Percentiles rank a stretch among this genome's conserved stretches.
phyloP scores from a whole-genome alignment of 192 early-diverging fungal species.

The Radiomyces spectabilis region DNA sequence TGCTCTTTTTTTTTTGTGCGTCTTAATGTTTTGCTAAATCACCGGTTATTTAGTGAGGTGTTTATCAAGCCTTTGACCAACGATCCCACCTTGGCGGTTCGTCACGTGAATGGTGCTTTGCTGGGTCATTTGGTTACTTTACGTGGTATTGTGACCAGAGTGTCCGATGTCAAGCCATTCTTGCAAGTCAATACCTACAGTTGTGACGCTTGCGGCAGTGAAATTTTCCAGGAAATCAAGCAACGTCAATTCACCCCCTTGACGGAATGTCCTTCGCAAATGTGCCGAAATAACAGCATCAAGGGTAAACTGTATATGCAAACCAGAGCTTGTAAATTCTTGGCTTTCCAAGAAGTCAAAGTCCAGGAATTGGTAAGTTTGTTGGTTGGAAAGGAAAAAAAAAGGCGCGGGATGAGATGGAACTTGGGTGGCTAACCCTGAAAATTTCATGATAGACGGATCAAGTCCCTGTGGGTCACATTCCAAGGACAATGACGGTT shows the following conservation, averaged over 20 bases:
- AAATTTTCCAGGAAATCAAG: slow-evolving; percentile 92
- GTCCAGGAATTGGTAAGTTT: slow-evolving; percentile 82
- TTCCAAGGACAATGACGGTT: slow-evolving; percentile 93
- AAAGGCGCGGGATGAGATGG: no score
- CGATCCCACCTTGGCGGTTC: slow-evolving; percentile 66
- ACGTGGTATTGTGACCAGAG: slow-evolving; percentile 89
- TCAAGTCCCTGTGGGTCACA: slow-evolving; percentile 98
- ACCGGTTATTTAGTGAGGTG: slow-evolving; percentile 45
- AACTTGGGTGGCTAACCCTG: no score
- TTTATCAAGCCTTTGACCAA: slow-evolving; percentile 70
- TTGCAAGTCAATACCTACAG: slow-evolving; percentile 80
- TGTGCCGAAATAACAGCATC: slow-evolving; percentile 72
- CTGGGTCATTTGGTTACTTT: slow-evolving; percentile 86
- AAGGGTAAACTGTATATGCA: slow-evolving; percentile 85
- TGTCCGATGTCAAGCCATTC: slow-evolving; percentile 89
- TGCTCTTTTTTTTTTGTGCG: background rate
- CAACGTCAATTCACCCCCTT: slow-evolving; percentile 69
- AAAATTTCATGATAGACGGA: slow-evolving; percentile 57
- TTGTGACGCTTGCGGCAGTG: slow-evolving; percentile 92
- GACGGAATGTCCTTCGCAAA: slow-evolving; percentile 69
- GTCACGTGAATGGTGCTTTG: slow-evolving; percentile 71
- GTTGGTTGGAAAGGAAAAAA: background rate
- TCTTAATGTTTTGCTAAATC: background rate
- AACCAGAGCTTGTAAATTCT: slow-evolving; percentile 85
- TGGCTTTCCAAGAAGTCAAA: slow-evolving; percentile 95